Base-by-base conservation (phyloP, 768 basidiomycete genomes). In the Coprinellus micaceus region DNA sequence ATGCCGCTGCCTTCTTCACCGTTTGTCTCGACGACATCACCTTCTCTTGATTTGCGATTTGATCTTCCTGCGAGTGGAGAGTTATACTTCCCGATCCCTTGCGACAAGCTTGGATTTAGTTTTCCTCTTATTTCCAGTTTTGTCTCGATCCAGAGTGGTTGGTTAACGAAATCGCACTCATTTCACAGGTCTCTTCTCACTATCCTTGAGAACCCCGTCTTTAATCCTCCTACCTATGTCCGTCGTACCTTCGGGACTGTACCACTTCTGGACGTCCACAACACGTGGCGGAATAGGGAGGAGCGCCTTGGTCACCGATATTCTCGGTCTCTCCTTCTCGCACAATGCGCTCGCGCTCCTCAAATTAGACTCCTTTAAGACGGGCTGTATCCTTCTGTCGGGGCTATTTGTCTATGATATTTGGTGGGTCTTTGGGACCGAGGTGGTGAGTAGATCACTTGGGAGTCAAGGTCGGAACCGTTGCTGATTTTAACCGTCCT, bases 381-480 rank as follows among this genome's bases (percentile, higher is more conserved):
- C 96, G 15, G 96, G 94, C 6, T 79, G 80, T 39, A 82, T 93
- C 58, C 79, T 98, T 2, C 77, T 99, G 4, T 80, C 81, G 2
- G 94, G 91, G 4, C 75, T 99, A 22, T 93, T 98, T 72, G 45
- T 97, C 40, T 98, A 98, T 67, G 96, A 98, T 67, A 82, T 97
- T 39, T 96, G 87, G 82, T 97, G 91, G 91, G 93, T 95, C 2
- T 95, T 94, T 67, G 90, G 89, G 19, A 89, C 89, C 0, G 81
- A 85, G 64, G 90, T 93, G 71, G 90, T 90, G 68, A 67, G 88
- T 75, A 24, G 11, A 25, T 21, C 46, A 5, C 13, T 40, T 33
- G n/a, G n/a, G n/a, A 37, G 28, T 30, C 10, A 19, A 24, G 40
- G 4, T 19, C 33, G 21, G 28, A 37, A 19, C 25, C 24, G 33